Percentiles rank a stretch among this genome's conserved stretches.
phyloP scores from a whole-genome alignment of 1,139 yeast species.

The Sugiyamaella paludigena region DNA sequence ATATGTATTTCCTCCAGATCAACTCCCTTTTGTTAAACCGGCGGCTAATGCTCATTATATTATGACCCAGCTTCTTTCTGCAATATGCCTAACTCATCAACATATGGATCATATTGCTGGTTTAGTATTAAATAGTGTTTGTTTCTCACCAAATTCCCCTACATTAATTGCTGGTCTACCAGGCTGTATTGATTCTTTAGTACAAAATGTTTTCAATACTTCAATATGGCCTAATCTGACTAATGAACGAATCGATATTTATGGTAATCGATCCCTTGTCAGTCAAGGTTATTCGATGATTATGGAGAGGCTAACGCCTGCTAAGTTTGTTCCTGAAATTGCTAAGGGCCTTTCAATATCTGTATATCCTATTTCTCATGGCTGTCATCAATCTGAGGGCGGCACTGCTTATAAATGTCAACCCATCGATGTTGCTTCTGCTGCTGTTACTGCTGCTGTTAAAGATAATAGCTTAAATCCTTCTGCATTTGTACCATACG shows the following conservation, averaged over 20 bases:
- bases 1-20: constrained; percentile 19
- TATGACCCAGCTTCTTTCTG: constrained; percentile 34
- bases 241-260: constrained; percentile 35
- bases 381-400: constrained; percentile 17
- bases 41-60: constrained; percentile 39
- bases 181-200: constrained; percentile 53
- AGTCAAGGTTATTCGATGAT: constrained; percentile 15
- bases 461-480: too few relatives aligned
- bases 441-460: too few relatives aligned
- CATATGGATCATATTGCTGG: constrained; percentile 81
- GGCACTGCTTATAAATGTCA: too few relatives aligned
- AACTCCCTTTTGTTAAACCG: constrained; percentile 28
- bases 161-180: constrained; percentile 54
- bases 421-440: background rate
- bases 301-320: constrained; percentile 24
- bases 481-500: too few relatives aligned
- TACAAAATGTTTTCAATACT: constrained; percentile 65
- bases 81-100: constrained; percentile 71
- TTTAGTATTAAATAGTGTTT: constrained; percentile 68
- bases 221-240: constrained; percentile 76
- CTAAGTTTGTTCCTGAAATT: constrained; percentile 7
- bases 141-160: constrained; percentile 41
- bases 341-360: constrained; percentile 22
- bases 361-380: constrained; percentile 29
- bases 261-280: constrained; percentile 16